A percentile compares a stretch with the other conserved stretches of the same genome.
Conservation (phyloP, 2,329 filamentous ascomycete species). For the Fusarium citri region DNA sequence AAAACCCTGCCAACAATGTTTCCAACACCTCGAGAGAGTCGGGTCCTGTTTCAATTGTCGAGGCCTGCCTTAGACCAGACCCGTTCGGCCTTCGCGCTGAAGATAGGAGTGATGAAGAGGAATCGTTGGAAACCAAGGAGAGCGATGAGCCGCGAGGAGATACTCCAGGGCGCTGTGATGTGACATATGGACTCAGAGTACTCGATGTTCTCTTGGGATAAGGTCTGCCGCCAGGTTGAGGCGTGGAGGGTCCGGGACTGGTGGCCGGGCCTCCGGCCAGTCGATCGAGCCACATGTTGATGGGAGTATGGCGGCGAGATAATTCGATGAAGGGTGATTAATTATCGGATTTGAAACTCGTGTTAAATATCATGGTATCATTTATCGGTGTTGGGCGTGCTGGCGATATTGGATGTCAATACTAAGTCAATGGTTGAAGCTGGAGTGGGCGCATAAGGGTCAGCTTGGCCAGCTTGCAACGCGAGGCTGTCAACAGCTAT, state of each 20-base stretch:
- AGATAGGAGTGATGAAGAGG: conserved; percentile 77
- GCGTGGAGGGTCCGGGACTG: conserved; percentile 68
- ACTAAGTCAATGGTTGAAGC: conserved; percentile 26
- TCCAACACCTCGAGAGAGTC: conserved; percentile 79
- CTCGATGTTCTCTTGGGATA: conserved; percentile 75
- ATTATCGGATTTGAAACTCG: not conserved
- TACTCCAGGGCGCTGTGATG: conserved; percentile 74
- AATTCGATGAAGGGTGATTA: conserved; percentile 10
- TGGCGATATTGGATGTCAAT: conserved; percentile 7
- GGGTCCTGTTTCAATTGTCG: conserved; percentile 63
- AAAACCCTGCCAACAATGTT: conserved; percentile 54
- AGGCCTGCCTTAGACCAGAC: conserved; percentile 72
- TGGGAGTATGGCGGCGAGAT: conserved; percentile 22
- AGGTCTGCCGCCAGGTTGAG: conserved; percentile 72
- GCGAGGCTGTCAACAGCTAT: conserved; percentile 41
- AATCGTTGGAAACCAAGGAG: conserved; percentile 82
- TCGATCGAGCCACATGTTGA: conserved; percentile 89
- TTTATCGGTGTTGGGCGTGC: conserved; percentile 8
- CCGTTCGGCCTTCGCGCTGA: conserved; percentile 74
- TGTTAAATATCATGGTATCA: conserved; percentile 26
- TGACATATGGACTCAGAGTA: conserved; percentile 75
- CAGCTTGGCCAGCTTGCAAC: conserved; percentile 47
- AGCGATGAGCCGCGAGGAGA: conserved; percentile 81
- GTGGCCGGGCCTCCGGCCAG: conserved; percentile 75
- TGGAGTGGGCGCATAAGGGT: conserved; percentile 34